Conservation (phyloP, 2,329 filamentous ascomycete species). For the Bisporella sp. region DNA sequence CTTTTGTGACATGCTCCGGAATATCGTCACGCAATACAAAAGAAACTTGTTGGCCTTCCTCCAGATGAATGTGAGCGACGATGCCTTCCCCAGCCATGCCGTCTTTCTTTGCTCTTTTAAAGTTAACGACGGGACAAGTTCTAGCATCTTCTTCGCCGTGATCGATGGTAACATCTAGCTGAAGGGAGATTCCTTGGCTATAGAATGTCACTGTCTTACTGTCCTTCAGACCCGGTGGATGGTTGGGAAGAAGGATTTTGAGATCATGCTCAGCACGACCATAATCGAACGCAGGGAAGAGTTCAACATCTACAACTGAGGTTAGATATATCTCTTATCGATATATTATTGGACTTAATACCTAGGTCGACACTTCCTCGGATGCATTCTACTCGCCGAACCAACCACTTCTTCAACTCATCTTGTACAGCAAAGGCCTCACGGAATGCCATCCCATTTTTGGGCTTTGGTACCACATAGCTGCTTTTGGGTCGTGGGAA, state of each 20-base stretch:
- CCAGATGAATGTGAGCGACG: constrained; percentile 49
- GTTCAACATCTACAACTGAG: constrained; percentile 47
- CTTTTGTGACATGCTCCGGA: constrained; percentile 46
- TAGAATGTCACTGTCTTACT: constrained; percentile 60
- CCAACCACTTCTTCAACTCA: constrained; percentile 63
- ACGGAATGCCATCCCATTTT: constrained; percentile 44
- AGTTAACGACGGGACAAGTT: constrained; percentile 45
- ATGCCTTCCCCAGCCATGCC: constrained; percentile 56
- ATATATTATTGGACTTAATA: constrained; percentile 18
- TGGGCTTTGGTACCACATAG: constrained; percentile 40
- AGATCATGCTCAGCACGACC: constrained; percentile 56
- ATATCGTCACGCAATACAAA: constrained; percentile 61
- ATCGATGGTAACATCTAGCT: constrained; percentile 62
- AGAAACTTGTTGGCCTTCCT: constrained; percentile 62
- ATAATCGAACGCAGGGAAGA: constrained; percentile 70
- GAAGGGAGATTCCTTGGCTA: constrained; percentile 50
- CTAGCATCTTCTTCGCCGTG: constrained; percentile 41
- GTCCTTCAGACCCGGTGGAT: constrained; percentile 31
- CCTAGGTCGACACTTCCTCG: constrained; percentile 57
- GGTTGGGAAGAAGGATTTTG: constrained; percentile 41
- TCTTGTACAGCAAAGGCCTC: constrained; percentile 48
- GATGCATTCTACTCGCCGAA: constrained; percentile 66
- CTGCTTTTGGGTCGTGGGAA: constrained; percentile 63
- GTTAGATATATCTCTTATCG: constrained; percentile 3
- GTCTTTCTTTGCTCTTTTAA: constrained; percentile 44